A percentile compares a stretch with the other conserved stretches of the same genome.
These are phyloP conservation scores for Teratosphaeriaceae sp. DNA, from an alignment of 2,329 filamentous ascomycete species.

Conservation along the genomic window DNA sequence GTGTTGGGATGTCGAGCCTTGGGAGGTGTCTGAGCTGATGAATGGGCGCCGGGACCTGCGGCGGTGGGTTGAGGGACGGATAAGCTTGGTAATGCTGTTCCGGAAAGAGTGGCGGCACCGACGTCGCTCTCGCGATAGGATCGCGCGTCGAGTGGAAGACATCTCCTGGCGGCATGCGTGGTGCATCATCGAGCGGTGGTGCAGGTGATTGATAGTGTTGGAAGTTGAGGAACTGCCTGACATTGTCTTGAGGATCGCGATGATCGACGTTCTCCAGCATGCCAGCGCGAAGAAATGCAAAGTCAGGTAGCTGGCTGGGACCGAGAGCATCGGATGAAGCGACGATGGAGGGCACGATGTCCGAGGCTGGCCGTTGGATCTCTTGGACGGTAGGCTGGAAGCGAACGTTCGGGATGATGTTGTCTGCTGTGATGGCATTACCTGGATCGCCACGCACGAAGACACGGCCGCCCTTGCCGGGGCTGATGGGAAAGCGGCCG, in stretches of 20 bases:
- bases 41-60: conserved; percentile 37
- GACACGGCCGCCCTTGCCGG: conserved; percentile 59
- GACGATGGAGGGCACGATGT: conserved; percentile 72
- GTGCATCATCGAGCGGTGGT: conserved; percentile 45
- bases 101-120: conserved; percentile 19
- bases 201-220: conserved; percentile 57
- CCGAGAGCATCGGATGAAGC: conserved; percentile 89
- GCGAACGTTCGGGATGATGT: conserved; percentile 47
- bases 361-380: conserved; percentile 59
- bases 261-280: conserved; percentile 61
- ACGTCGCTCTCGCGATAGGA: conserved; percentile 13
- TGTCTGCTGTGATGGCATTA: conserved; percentile 59
- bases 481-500: conserved; percentile 51
- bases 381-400: conserved; percentile 22
- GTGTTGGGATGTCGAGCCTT: conserved; percentile 48
- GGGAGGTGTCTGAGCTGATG: conserved; percentile 51
- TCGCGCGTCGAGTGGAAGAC: conserved; percentile 43
- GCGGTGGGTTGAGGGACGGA: conserved; percentile 31
- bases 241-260: conserved; percentile 84
- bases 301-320: conserved; percentile 55
- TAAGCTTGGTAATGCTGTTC: conserved; percentile 16
- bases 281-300: conserved; percentile 68
- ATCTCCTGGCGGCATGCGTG: conserved; percentile 54
- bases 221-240: conserved; percentile 83
- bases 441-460: conserved; percentile 73